Base-by-base conservation (phyloP, 2,329 filamentous ascomycete species). In the Endocalyx cinctus region DNA sequence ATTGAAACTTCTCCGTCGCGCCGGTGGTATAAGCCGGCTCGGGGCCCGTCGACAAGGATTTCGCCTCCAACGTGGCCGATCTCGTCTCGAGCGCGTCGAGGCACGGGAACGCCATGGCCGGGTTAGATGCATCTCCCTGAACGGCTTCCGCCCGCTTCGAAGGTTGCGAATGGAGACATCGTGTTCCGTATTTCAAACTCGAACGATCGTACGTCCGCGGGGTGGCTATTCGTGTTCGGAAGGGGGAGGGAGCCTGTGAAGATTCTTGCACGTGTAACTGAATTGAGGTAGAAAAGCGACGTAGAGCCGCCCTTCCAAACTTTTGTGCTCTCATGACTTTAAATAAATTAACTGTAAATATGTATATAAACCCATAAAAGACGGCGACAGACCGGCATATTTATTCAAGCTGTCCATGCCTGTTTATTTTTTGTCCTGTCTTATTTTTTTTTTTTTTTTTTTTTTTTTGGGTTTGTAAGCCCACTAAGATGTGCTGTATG, bases 11-110 rank as follows among this genome's bases (percentile, higher is more conserved):
- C 45, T 85, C 74, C 32, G 92, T 89, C n/a, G 78, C 79, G 37
- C 92, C 92, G 28, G 84, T 83, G 1, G 90, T 96, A 61, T 98
- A 98, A 2, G 87, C 87, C 0, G 92, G 92, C 55, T 98, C 92
- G 2, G 90, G 90, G 0, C 90, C 90, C 29, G 79, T 81, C 12
- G 78, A 75, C 29, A 82, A 69, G 23, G 83, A 85, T 35, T 69
- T 68, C 12, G 77, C 72, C 46, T 76, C 75, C 29, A 97, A 79
- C 8, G 70, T 82, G 5, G 84, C 84, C 1, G 90, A 87, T 42
- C 82, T 82, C 22, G 74, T 76, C 54, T 94, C 88, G 36, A 89
- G 70, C 3, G 84, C 87, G 54, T 95, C 88, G 28, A 95, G 81
- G 55, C 88, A 95, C 4, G 88, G 88, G 50, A 95, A 95, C 1